Evolutionary conservation across 129 eudicot species (phyloP).

Genomic region (Calendula officinalis): DNA sequence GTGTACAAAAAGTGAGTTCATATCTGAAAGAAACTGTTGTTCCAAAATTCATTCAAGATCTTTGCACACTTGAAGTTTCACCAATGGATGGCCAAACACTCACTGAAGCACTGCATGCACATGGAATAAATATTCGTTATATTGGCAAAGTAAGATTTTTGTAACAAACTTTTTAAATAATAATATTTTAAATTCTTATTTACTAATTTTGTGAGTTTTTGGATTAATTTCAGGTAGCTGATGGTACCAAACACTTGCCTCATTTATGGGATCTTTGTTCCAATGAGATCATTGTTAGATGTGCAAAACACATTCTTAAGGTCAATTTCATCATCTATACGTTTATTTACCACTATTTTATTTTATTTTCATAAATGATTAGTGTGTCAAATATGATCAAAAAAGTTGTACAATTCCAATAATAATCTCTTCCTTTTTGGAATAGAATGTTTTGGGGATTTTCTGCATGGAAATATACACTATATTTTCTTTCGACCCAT

Average conservation of each 20-base stretch:
- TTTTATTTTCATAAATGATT: not conserved
- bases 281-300: constrained; percentile 83
- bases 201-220: not conserved
- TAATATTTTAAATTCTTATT: not conserved
- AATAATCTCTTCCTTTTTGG: too few species aligned
- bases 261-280: constrained; percentile 93
- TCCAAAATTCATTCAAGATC: constrained; percentile 84
- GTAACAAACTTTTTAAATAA: not conserved
- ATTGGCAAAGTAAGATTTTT: constrained; percentile 75
- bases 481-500: not conserved
- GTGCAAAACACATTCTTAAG: constrained; percentile 93
- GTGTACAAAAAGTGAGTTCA: constrained; percentile 75
- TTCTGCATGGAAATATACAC: too few species aligned
- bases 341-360: not conserved
- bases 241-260: constrained; percentile 89
- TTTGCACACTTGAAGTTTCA: constrained; percentile 92
- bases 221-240: constrained; percentile 63
- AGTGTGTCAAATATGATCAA: too few species aligned
- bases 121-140: constrained; percentile 94
- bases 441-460: too few species aligned
- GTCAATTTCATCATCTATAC: constrained; percentile 28
- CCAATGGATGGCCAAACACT: constrained; percentile 99
- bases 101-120: constrained; percentile 97
- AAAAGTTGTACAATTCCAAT: too few species aligned
- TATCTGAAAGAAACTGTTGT: constrained; percentile 66